Evolutionary conservation across 2,329 filamentous ascomycete genomes (phyloP).

Genomic region (Pezicula radicicola): DNA sequence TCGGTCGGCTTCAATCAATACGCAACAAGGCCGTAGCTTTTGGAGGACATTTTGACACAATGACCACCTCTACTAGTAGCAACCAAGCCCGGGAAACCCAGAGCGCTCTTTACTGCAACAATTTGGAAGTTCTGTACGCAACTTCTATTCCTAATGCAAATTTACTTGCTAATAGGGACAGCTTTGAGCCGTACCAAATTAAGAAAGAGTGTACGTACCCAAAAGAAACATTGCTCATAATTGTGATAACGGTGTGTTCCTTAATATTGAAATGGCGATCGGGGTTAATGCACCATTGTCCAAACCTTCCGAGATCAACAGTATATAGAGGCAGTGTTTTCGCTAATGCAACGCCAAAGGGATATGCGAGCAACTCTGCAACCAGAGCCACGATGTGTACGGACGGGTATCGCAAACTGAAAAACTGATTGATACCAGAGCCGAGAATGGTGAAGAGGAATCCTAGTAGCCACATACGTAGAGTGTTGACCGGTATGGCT

Average conservation of each 20-base stretch:
- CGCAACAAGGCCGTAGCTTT: too few species aligned
- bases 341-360: slow-evolving; percentile 57
- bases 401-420: slow-evolving; percentile 4
- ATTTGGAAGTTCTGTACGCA: too few species aligned
- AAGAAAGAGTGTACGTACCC: slow-evolving; percentile 16
- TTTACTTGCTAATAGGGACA: too few species aligned
- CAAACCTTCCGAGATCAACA: slow-evolving; percentile 10
- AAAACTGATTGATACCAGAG: slow-evolving; percentile 10
- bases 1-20: too few species aligned
- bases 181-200: too few species aligned
- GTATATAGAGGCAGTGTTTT: neutral
- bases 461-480: slow-evolving; percentile 61
- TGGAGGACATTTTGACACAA: too few species aligned
- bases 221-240: slow-evolving; percentile 52
- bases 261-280: slow-evolving; percentile 63
- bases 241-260: slow-evolving; percentile 62
- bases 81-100: too few species aligned
- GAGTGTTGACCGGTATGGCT: slow-evolving; percentile 60
- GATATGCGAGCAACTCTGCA: slow-evolving; percentile 5
- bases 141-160: too few species aligned
- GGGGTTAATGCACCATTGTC: slow-evolving; percentile 48
- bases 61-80: too few species aligned
- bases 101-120: too few species aligned
- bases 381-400: slow-evolving; percentile 5
- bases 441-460: slow-evolving; percentile 27